Conservation (phyloP, 306 rosid species). For the Prunus padus region DNA sequence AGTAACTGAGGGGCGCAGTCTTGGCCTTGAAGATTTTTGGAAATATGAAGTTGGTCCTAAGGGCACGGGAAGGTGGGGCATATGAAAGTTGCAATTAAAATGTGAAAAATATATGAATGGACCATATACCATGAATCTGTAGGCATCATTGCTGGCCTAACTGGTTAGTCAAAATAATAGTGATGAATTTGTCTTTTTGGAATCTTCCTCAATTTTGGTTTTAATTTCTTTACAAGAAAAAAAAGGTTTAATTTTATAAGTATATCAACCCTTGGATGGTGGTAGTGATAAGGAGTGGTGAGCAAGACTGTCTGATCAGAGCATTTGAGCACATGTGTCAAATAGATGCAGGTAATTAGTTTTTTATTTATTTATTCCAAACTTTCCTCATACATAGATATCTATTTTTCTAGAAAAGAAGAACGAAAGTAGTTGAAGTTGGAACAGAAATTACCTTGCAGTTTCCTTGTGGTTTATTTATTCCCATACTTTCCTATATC, state of each 20-base stretch:
- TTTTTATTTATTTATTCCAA: background rate
- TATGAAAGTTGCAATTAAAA: slow-evolving; percentile 12
- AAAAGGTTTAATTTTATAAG: background rate
- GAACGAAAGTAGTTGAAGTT: background rate
- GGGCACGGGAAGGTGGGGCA: slow-evolving; percentile 35
- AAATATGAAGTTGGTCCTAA: slow-evolving; percentile 22
- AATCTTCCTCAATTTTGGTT: slow-evolving; percentile 14
- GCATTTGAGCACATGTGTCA: slow-evolving; percentile 1
- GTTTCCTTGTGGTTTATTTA: background rate
- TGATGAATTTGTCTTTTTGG: slow-evolving; percentile 17
- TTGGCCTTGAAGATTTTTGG: background rate
- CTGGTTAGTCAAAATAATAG: slow-evolving; percentile 29
- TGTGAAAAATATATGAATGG: slow-evolving; percentile 26
- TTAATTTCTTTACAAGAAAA: background rate
- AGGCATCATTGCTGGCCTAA: slow-evolving; percentile 54
- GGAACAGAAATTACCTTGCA: slow-evolving; percentile 21
- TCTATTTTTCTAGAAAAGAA: background rate
- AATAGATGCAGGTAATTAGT: background rate
- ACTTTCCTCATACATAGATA: background rate
- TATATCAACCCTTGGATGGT: background rate
- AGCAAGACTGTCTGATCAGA: background rate
- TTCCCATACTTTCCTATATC: background rate
- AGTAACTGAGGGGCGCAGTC: slow-evolving; percentile 1
- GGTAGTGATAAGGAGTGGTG: background rate
- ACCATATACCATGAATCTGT: slow-evolving; percentile 65